These are phyloP conservation scores for Hypoxylon rickii DNA, from an alignment of 495 filamentous ascomycete genomes.

Conservation along the genomic window DNA sequence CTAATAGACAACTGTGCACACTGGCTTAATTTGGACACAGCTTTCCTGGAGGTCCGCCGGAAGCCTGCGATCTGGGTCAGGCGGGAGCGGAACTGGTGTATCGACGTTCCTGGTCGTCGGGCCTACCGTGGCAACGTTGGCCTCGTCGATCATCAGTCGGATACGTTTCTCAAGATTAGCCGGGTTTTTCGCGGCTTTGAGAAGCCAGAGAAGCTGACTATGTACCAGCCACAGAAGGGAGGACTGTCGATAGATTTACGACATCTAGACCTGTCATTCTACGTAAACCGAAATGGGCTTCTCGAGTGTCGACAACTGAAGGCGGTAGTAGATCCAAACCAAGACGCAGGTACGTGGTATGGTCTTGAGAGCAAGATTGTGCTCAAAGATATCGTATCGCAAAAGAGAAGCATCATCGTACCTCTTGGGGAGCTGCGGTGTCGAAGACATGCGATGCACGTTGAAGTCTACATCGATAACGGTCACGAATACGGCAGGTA, in stretches of 20 bases:
- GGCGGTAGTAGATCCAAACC: constrained; percentile 55
- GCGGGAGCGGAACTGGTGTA: constrained; percentile 33
- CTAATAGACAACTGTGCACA: constrained; percentile 58
- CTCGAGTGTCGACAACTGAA: constrained; percentile 51
- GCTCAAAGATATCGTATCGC: constrained; percentile 42
- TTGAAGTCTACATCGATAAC: constrained; percentile 31
- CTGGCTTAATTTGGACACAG: constrained; percentile 59
- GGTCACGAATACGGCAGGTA: constrained; percentile 46
- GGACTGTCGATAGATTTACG: constrained; percentile 40
- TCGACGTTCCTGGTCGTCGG: constrained; percentile 31
- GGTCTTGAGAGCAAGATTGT: constrained; percentile 54
- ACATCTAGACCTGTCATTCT: constrained; percentile 47
- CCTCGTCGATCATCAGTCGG: constrained; percentile 37
- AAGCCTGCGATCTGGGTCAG: constrained; percentile 47
- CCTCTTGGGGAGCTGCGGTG: constrained; percentile 35
- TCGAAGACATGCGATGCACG: constrained; percentile 38
- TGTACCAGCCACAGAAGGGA: constrained; percentile 39
- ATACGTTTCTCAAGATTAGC: constrained; percentile 34
- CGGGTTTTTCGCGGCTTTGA: constrained; percentile 46
- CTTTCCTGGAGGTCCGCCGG: constrained; percentile 57
- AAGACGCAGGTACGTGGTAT: constrained; percentile 56
- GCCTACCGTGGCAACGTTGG: constrained; percentile 23
- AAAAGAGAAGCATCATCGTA: constrained; percentile 43
- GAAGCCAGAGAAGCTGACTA: constrained; percentile 38
- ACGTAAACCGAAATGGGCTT: constrained; percentile 28